Percentiles rank a stretch among this genome's conserved stretches.
These are phyloP conservation scores for Ogataea pilisensis DNA, from an alignment of 805 yeast genomes.

Conservation along the genomic window DNA sequence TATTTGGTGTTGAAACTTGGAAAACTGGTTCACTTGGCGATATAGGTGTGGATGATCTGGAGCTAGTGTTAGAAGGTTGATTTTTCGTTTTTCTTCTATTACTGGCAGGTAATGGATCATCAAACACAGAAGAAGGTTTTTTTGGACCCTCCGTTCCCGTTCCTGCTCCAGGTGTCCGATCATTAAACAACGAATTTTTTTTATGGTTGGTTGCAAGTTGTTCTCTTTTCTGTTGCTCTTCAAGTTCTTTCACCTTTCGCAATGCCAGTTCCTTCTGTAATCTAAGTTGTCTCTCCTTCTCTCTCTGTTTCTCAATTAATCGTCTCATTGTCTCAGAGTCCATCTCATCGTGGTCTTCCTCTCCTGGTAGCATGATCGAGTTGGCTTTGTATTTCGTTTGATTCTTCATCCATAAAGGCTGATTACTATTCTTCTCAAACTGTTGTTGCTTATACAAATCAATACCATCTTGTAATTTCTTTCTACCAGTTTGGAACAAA, in stretches of 20 bases:
- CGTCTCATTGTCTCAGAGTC: conserved; percentile 38
- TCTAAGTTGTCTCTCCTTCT: conserved; percentile 29
- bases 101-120: too few species aligned
- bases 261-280: conserved; percentile 16
- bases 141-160: too few species aligned
- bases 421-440: conserved; percentile 27
- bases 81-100: conserved; percentile 26
- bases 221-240: conserved; percentile 4
- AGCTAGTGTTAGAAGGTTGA: background rate
- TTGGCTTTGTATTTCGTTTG: conserved; percentile 45
- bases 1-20: too few species aligned
- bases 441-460: conserved; percentile 47
- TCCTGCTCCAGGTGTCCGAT: too few species aligned
- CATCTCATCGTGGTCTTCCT: conserved; percentile 45
- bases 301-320: conserved; percentile 37
- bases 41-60: background rate
- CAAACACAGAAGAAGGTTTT: too few species aligned
- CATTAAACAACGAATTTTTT: too few species aligned
- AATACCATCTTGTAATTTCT: conserved; percentile 58
- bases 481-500: conserved; percentile 53
- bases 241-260: conserved; percentile 2
- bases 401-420: conserved; percentile 76
- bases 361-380: conserved; percentile 29
- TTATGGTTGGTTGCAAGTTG: conserved; percentile 15
- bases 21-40: too few species aligned